Conservation (phyloP, 1,284 basidiomycete genomes). For the Anthracocystis walkeri region DNA sequence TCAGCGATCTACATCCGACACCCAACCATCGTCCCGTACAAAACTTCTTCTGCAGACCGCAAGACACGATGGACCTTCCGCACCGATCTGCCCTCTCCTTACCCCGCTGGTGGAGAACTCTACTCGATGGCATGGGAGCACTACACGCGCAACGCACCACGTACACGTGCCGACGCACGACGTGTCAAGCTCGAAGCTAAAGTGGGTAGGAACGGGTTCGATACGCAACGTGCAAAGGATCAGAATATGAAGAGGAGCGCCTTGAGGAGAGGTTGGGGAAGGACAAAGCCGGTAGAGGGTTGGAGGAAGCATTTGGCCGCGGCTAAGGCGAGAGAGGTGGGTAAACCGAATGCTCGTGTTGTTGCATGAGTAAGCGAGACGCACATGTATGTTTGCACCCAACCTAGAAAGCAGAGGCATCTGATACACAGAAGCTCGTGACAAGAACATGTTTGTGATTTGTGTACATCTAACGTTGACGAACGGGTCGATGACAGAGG, state of each 20-base stretch:
- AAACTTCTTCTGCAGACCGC: constrained; percentile 5
- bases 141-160: constrained; percentile 64
- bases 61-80: constrained; percentile 48
- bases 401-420: no score
- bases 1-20: constrained; percentile 94
- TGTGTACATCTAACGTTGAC: no score
- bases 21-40: constrained; percentile 85
- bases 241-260: constrained; percentile 50
- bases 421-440: no score
- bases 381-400: no score
- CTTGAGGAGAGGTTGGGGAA: constrained; percentile 59
- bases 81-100: constrained; percentile 66
- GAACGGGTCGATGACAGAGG: no score
- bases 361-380: constrained; percentile 12
- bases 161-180: constrained; percentile 62
- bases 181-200: constrained; percentile 57
- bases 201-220: constrained; percentile 58
- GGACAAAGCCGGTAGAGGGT: constrained; percentile 44
- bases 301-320: constrained; percentile 44
- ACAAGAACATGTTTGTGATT: no score
- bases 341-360: constrained; percentile 4
- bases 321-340: constrained; percentile 16
- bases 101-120: constrained; percentile 63
- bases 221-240: constrained; percentile 56
- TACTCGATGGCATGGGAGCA: constrained; percentile 68